Conservation (phyloP, 2,329 filamentous ascomycete genomes). For the Bipolaris oryzae region DNA sequence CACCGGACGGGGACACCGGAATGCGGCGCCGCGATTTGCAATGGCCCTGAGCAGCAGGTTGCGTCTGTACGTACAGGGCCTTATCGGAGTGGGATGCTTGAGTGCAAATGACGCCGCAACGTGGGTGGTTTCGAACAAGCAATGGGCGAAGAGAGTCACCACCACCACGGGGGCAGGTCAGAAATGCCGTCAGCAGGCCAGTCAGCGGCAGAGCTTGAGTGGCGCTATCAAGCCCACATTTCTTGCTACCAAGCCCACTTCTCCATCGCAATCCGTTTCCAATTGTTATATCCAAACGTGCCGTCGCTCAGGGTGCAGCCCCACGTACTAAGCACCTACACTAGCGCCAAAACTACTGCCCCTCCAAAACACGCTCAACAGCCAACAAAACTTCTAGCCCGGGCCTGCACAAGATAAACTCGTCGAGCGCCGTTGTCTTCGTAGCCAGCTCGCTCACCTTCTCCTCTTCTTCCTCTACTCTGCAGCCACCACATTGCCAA, state of each 20-base stretch:
- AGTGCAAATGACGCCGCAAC: conserved; percentile 28
- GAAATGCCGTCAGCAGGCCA: conserved; percentile 19
- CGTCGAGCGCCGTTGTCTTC: conserved; percentile 24
- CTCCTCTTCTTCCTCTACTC: conserved; percentile 7
- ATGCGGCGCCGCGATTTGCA: conserved; percentile 33
- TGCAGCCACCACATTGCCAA: conserved; percentile 14
- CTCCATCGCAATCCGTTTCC: conserved; percentile 20
- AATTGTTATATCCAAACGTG: conserved; percentile 22
- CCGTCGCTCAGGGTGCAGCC: conserved; percentile 28
- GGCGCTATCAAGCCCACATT: conserved; percentile 10
- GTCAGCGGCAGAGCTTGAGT: conserved; percentile 14
- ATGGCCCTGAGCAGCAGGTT: conserved; percentile 27
- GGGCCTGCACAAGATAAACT: conserved; percentile 29
- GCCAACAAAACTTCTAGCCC: conserved; percentile 29
- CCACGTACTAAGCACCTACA: conserved; percentile 28
- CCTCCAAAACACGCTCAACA: conserved; percentile 34
- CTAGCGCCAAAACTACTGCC: conserved; percentile 29
- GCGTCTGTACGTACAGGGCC: conserved; percentile 19
- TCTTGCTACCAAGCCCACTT: conserved; percentile 7
- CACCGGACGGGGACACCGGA: conserved; percentile 2
- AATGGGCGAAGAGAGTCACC: conserved; percentile 19
- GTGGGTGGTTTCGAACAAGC: conserved; percentile 35
- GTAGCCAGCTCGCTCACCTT: neutral
- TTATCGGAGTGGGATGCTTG: conserved; percentile 37
- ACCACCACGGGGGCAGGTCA: conserved; percentile 10